Percentiles rank a stretch among this genome's conserved stretches.
Conservation (phyloP, 768 basidiomycete species). For the Boletus sensibilis region DNA sequence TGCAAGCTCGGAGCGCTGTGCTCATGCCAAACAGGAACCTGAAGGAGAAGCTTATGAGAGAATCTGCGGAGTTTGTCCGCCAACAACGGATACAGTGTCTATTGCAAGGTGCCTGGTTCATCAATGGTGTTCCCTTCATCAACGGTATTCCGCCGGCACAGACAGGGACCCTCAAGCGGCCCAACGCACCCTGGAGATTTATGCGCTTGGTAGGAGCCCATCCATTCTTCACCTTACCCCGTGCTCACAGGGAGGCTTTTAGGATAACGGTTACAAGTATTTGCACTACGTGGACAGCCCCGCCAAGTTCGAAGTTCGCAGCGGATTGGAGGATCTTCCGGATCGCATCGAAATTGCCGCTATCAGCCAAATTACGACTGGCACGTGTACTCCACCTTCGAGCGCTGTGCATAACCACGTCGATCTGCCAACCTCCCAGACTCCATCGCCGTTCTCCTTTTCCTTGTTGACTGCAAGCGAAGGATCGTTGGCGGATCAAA, state of each 20-base stretch:
- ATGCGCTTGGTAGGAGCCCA: constrained; percentile 67
- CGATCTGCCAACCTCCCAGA: constrained; percentile 56
- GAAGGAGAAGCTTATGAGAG: constrained; percentile 81
- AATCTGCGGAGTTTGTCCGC: constrained; percentile 86
- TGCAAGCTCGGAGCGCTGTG: not conserved
- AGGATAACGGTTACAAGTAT: constrained; percentile 79
- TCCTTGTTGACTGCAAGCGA: constrained; percentile 69
- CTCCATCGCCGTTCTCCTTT: constrained; percentile 71
- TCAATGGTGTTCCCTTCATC: constrained; percentile 78
- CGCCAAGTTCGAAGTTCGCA: constrained; percentile 74
- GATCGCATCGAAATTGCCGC: constrained; percentile 80
- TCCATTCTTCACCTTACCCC: not conserved
- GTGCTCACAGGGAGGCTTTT: constrained; percentile 5
- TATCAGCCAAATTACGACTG: constrained; percentile 78
- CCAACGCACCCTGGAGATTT: constrained; percentile 77
- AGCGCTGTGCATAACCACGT: constrained; percentile 60
- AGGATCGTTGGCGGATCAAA: constrained; percentile 72
- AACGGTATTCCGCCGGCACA: constrained; percentile 60
- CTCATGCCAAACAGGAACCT: constrained; percentile 58
- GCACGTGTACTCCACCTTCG: constrained; percentile 68
- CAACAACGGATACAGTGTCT: constrained; percentile 88
- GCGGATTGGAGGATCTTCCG: constrained; percentile 82
- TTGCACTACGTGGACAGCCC: constrained; percentile 85
- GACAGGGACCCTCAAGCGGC: constrained; percentile 48
- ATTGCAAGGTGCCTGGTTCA: constrained; percentile 90